Conservation (phyloP, 2,329 filamentous ascomycete genomes). For the Diaporthe citri region DNA sequence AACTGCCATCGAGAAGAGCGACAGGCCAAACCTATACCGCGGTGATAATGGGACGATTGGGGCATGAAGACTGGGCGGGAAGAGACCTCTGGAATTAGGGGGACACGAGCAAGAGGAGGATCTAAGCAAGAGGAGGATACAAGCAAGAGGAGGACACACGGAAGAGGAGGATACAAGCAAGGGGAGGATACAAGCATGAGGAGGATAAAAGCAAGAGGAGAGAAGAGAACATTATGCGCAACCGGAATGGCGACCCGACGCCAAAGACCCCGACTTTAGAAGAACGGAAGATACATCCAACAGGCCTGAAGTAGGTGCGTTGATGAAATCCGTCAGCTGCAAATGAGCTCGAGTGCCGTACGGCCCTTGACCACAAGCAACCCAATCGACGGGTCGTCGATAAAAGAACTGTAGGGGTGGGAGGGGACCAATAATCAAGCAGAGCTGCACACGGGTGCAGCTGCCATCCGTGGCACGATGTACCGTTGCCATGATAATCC, state of each 20-base stretch:
- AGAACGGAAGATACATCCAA: not conserved
- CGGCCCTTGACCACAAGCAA: not conserved
- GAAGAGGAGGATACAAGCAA: not conserved
- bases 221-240: not conserved
- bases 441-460: not conserved
- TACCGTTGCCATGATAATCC: not conserved
- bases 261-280: not conserved
- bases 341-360: not conserved
- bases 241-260: not conserved
- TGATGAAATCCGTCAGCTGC: too few relatives aligned
- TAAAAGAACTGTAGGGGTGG: not conserved
- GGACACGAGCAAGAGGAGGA: not conserved
- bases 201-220: not conserved
- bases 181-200: not conserved
- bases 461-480: not conserved
- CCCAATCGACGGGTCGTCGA: fast-evolving
- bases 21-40: not conserved
- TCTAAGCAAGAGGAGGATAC: not conserved
- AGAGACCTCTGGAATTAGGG: not conserved
- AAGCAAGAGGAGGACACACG: not conserved
- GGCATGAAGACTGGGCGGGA: fast-evolving
- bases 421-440: not conserved
- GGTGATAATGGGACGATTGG: not conserved
- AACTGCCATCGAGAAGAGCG: not conserved
- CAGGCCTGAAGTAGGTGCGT: too few relatives aligned